Conservation (phyloP, 2,329 filamentous ascomycete species). For the Fusarium dlaminii region DNA sequence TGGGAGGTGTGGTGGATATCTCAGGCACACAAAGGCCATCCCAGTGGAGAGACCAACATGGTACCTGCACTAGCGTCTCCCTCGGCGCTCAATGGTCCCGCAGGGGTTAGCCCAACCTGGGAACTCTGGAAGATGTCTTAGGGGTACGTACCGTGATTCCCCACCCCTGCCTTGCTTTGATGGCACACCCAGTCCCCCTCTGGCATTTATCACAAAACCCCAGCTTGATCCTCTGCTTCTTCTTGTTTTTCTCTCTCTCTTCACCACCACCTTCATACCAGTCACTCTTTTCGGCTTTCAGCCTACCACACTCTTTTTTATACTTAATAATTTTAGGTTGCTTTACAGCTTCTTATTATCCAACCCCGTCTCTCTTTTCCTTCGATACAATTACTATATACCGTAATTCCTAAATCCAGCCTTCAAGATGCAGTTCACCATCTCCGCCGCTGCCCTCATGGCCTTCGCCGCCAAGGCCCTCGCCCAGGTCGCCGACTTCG, state of each 20-base stretch:
- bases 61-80: slow-evolving; percentile 36
- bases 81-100: slow-evolving; percentile 33
- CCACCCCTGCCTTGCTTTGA: slow-evolving; percentile 6
- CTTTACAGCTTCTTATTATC: slow-evolving; percentile 25
- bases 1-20: slow-evolving; percentile 4
- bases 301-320: slow-evolving; percentile 48
- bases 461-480: slow-evolving; percentile 61
- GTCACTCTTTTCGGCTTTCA: slow-evolving; percentile 46
- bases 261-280: slow-evolving; percentile 42
- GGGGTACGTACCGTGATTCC: slow-evolving; percentile 27
- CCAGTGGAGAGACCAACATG: slow-evolving; percentile 14
- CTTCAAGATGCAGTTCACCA: slow-evolving; percentile 65
- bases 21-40: background rate
- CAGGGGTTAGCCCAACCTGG: slow-evolving; percentile 19
- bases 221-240: slow-evolving; percentile 27
- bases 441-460: slow-evolving; percentile 59
- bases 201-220: slow-evolving; percentile 41
- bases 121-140: slow-evolving; percentile 2
- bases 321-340: slow-evolving; percentile 31
- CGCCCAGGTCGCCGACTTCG: slow-evolving; percentile 66
- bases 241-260: slow-evolving; percentile 24
- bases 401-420: slow-evolving; percentile 38
- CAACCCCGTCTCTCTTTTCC: slow-evolving; percentile 23
- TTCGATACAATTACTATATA: slow-evolving; percentile 29
- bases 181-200: slow-evolving; percentile 25